These are phyloP conservation scores for Podospora sp. DNA, from an alignment of 495 filamentous ascomycete genomes.

Conservation along the genomic window DNA sequence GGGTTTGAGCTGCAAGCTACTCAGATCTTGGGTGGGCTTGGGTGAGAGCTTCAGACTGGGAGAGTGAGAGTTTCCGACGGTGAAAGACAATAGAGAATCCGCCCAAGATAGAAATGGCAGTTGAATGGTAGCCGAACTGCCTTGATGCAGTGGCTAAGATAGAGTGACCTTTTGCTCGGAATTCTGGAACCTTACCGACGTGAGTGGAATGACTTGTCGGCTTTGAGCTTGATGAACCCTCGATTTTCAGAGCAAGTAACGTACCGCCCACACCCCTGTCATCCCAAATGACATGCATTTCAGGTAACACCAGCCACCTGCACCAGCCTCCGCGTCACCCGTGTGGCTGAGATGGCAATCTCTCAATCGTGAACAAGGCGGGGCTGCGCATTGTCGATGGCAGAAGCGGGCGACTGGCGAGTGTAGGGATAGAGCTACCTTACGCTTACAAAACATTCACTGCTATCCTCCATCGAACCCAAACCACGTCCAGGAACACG, in stretches of 20 bases:
- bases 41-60: neutral
- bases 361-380: slow-evolving; percentile 14
- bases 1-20: too few species aligned
- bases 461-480: neutral
- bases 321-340: slow-evolving; percentile 7
- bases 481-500: neutral
- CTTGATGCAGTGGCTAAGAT: too few species aligned
- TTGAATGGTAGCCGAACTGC: too few species aligned
- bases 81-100: neutral
- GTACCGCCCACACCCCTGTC: slow-evolving; percentile 11
- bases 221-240: neutral
- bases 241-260: slow-evolving; percentile 6
- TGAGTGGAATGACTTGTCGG: neutral
- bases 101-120: too few species aligned
- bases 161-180: too few species aligned
- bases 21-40: too few species aligned
- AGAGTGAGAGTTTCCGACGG: neutral
- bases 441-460: neutral
- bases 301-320: neutral
- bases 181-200: too few species aligned
- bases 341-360: slow-evolving; percentile 9
- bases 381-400: slow-evolving; percentile 4
- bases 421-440: neutral
- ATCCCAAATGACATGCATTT: neutral
- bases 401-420: neutral